Evolutionary conservation across 1,284 basidiomycete species (phyloP), one percentile per base, ranked within the genome.

Genomic region (Gymnopus androsaceus): DNA sequence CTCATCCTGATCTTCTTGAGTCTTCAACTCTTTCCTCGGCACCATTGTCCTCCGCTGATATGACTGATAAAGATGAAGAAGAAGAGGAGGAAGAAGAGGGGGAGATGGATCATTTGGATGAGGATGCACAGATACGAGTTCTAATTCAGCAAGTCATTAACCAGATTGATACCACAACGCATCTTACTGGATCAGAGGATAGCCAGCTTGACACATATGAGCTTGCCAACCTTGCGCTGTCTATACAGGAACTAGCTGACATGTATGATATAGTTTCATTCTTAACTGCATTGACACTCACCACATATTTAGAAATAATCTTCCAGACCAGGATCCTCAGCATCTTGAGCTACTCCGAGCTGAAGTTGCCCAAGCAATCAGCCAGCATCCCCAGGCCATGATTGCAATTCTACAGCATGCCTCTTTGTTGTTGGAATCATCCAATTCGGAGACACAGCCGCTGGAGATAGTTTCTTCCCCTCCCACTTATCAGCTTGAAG

Each of bases 101-200:
- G 15, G 33, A 7, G 7, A 8, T 7, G 15, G 15, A 15, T 7
- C 33, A 34, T n/a, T n/a, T n/a, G 33, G n/a, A n/a, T n/a, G n/a
- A n/a, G n/a, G n/a, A n/a, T n/a, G n/a, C n/a, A n/a, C n/a, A n/a
- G n/a, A n/a, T n/a, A n/a, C n/a, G n/a, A n/a, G n/a, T n/a, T n/a
- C n/a, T n/a, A n/a, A 7, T 34, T 8, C 54, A 55, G 30, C 14
- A 40, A 25, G 54, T 45, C 23, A 41, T 55, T 9, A 45, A 55
- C 49, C 21, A 33, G 11, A 48, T 48, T 19, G 27, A n/a, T 9
- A 25, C 12, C 7, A 15, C 46, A 14, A 19, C 46, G 8, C 34
- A 25, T 40, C 46, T 55, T 8, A 27, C 47, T 12, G 25, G 8
- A n/a, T 34, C 21, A 17, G 31, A 41, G 23, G 37, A 50, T n/a